Base-by-base conservation (phyloP, 2,329 filamentous ascomycete species). In the Lecanicillium sp. region DNA sequence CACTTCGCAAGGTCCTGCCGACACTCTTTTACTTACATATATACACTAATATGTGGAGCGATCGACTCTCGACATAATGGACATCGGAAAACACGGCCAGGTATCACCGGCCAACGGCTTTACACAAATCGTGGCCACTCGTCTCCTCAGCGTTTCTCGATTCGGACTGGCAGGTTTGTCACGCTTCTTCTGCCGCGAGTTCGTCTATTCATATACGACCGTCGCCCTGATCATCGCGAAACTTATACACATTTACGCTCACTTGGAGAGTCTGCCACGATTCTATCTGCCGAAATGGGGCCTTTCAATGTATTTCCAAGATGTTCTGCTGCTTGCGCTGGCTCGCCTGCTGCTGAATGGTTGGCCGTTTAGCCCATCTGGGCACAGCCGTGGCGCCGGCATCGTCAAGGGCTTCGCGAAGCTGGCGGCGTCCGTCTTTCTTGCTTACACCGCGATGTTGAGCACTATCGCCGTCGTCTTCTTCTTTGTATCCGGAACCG, bases 401-500 rank as follows among this genome's bases (percentile, higher is more conserved):
- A 6, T 11, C 7, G 7, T n/a, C n/a, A 8, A 35, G 32, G 12
- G 32, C 14, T 15, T 15, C 5, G 32, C 32, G 6, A 35, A 15
- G n/a, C 6, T 15, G 12, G 6, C 17, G 6, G n/a, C 17, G 6
- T n/a, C 32, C 8, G 17, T 35, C 7, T 7, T 35, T 15, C 6
- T 15, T n/a, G 14, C 32, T 6, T 35, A 35, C n/a, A 15, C n/a
- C 5, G 17, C n/a, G 6, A 15, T 15, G 17, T n/a, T 35, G n/a
- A 7, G 6, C 5, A 15, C 17, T n/a, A 46, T 57, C 23, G 55
- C 48, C 42, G 52, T 65, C 2, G 57, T 62, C 3, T 66, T 66
- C 36, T 66, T 63, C 49, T 44, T 52, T 10, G 56, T 63, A 6
- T 54, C 56, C 12, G 56, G 58, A 17, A 55, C 58, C 1, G 58